Percentiles rank a stretch among this genome's conserved stretches.
phyloP scores from a whole-genome alignment of 495 filamentous ascomycete genomes.

The Durotheca rogersii region DNA sequence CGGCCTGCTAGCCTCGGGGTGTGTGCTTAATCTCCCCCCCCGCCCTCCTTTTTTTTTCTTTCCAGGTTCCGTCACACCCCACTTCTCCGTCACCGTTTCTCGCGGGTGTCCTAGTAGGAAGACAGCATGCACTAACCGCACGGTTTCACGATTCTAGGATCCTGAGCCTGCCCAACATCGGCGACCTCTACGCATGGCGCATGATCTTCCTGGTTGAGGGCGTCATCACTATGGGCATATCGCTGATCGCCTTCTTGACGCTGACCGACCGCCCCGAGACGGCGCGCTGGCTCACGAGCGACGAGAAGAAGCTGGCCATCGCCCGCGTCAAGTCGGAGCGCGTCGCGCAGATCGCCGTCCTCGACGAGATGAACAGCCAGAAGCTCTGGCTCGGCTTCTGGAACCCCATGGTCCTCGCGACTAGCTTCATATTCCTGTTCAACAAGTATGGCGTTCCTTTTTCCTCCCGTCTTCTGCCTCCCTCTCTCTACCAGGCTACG shows the following conservation, averaged over 20 bases:
- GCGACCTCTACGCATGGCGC: conserved; percentile 55
- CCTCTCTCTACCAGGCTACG: conserved; percentile 56
- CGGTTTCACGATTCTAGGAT: conserved; percentile 44
- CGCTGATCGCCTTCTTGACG: conserved; percentile 53
- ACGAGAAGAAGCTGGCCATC: conserved; percentile 55
- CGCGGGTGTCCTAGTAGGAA: too few relatives aligned
- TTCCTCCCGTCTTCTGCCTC: conserved; percentile 53
- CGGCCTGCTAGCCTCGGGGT: conserved; percentile 63
- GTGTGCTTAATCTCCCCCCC: neutral
- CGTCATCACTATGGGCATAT: conserved; percentile 57
- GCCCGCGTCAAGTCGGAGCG: conserved; percentile 65
- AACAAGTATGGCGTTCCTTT: conserved; percentile 50
- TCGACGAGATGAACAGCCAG: conserved; percentile 62
- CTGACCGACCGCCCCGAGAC: conserved; percentile 63
- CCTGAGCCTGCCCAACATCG: conserved; percentile 52
- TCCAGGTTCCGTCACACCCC: neutral
- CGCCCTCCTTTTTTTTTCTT: neutral
- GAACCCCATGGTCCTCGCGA: conserved; percentile 65
- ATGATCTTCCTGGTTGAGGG: conserved; percentile 72
- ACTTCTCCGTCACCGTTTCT: too few relatives aligned
- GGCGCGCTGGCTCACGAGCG: conserved; percentile 56
- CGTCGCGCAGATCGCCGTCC: conserved; percentile 61
- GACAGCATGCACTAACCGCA: too few relatives aligned
- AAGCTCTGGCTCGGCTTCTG: conserved; percentile 62
- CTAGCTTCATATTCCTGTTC: conserved; percentile 66